phyloP scores from a whole-genome alignment of 2,329 filamentous ascomycete species.

The Annulohypoxylon truncatum region DNA sequence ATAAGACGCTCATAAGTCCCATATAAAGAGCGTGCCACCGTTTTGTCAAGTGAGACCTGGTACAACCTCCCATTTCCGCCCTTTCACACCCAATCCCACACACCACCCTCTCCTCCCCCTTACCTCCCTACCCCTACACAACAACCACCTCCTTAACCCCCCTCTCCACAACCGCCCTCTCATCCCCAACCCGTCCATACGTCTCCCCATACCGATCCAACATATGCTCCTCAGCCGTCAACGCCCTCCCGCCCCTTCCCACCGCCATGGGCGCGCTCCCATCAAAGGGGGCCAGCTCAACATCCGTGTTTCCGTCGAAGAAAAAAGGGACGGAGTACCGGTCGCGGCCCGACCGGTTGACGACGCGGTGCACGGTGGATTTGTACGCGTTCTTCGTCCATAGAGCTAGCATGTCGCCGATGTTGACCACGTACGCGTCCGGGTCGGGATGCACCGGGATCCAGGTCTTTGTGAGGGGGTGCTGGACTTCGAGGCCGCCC shows the following conservation, averaged over 20 bases:
- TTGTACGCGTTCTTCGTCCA: conserved; percentile 42
- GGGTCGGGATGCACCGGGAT: conserved; percentile 36
- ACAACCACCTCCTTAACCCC: not conserved
- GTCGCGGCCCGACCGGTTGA: conserved; percentile 37
- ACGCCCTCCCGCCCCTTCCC: conserved; percentile 26
- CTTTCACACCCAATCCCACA: not conserved
- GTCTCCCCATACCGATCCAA: conserved; percentile 48
- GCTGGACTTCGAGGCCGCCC: conserved; percentile 41
- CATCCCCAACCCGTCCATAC: conserved; percentile 39
- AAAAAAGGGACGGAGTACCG: conserved; percentile 44
- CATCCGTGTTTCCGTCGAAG: conserved; percentile 44
- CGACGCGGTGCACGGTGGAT: conserved; percentile 42
- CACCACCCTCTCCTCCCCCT: not conserved
- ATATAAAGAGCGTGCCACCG: not conserved
- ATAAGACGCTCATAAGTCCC: not conserved
- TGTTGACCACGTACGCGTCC: conserved; percentile 42
- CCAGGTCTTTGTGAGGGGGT: conserved; percentile 32
- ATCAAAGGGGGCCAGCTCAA: conserved; percentile 49
- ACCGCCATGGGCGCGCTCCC: conserved; percentile 44
- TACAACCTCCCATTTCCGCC: not conserved
- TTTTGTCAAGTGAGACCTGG: not conserved
- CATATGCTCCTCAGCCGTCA: conserved; percentile 52
- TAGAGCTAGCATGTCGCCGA: conserved; percentile 44
- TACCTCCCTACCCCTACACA: conserved; percentile 5
- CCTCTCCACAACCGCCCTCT: not conserved